Evolutionary conservation across 2,329 filamentous ascomycete genomes (phyloP), one percentile per base, ranked within the genome.

Genomic region (Cercospora sojina): DNA sequence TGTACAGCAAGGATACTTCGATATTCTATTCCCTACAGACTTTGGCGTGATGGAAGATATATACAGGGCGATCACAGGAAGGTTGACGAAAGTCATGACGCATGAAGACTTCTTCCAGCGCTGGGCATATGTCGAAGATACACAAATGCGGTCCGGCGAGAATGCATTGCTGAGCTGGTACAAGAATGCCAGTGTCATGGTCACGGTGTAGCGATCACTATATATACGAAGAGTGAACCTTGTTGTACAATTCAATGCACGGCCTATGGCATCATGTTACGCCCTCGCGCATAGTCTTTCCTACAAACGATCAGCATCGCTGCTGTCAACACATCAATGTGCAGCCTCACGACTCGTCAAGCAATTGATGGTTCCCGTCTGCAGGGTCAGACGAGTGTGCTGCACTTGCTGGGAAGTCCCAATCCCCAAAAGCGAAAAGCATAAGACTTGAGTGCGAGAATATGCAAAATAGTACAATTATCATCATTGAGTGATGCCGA

Each of bases 1-100:
- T 77, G 95, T 97, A 83, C 93, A 98, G 78, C 96, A 99, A 82
- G 96, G 95, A 55, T 98, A 97, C 80, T 99, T 99, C 77, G 96
- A 99, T 77, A 97, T 99, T 74, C 89, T 99, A 77, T 99, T 99
- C 81, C 95, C 95, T 0, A 99, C 95, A 10, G 91, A 99, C 79
- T 99, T 99, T 77, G 85, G 87, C 69, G 90, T 96, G 71, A 90
- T 95, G 80, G 93, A 98, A 79, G 89, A 92, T 74, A 88, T 98
- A 73, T 99, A 99, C 81, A 89, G 92, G 64, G 92, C 92, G 68
- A 88, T 98, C 73, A 99, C 95, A 0, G 94, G 94, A 32, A 95
- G 96, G 77, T 83, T 98, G 73, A 97, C 93, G 2, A 87, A 90
- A 60, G 91, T 96, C 60, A 86, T 89, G 77, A 88, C 90, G 41